Evolutionary conservation across 106 monocot species (phyloP).

Genomic region (Dendrobium chrysotoxum): DNA sequence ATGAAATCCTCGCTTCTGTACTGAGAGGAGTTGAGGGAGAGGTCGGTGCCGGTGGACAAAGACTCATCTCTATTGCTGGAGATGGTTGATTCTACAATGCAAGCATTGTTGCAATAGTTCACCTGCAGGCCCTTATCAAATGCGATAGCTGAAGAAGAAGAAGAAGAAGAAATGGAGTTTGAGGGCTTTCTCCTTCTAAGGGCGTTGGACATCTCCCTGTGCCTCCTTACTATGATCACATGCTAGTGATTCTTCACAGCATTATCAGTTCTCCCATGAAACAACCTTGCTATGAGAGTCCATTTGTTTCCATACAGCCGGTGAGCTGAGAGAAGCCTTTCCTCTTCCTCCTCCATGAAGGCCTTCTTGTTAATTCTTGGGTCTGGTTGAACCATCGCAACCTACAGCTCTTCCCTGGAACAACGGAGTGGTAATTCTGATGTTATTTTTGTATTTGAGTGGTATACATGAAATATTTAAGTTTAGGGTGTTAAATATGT

Average conservation of each 20-base stretch:
- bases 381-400: slow-evolving; percentile 92
- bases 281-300: slow-evolving; percentile 63
- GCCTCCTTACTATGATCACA: slow-evolving; percentile 65
- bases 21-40: slow-evolving; percentile 15
- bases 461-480: no score
- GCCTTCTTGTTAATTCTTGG: slow-evolving; percentile 73
- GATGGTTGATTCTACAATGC: slow-evolving; percentile 44
- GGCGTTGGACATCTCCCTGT: slow-evolving; percentile 37
- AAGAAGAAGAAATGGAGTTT: not conserved
- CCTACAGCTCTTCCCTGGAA: slow-evolving; percentile 74
- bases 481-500: no score
- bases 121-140: not conserved
- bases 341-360: slow-evolving; percentile 78
- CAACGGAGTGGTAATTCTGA: no score
- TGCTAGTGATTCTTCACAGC: slow-evolving; percentile 93
- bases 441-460: no score
- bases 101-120: slow-evolving; percentile 13
- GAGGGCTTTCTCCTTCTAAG: slow-evolving; percentile 35
- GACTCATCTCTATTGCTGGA: slow-evolving; percentile 31
- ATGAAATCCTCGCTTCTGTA: not conserved
- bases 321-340: slow-evolving; percentile 54
- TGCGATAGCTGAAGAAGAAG: not conserved
- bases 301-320: slow-evolving; percentile 69
- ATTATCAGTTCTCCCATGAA: slow-evolving; percentile 75
- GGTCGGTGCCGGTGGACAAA: slow-evolving; percentile 5